phyloP scores from a whole-genome alignment of 140 eudicot genomes.

The Stevia rebaudiana region DNA sequence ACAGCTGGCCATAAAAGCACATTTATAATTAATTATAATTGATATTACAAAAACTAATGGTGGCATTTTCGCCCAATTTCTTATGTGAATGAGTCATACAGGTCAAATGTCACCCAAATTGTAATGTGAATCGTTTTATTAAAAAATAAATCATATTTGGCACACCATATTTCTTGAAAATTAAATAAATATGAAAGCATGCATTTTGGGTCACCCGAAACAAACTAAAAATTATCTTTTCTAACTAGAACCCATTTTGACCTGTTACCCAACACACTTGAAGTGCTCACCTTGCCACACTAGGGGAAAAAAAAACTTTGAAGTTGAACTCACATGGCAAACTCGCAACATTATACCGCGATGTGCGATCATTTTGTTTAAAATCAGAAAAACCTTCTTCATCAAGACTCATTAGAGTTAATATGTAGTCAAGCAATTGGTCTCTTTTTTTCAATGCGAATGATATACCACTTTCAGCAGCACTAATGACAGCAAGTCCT shows the following conservation, averaged over 20 bases:
- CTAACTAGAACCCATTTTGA: background rate
- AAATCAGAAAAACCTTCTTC: conserved; percentile 84
- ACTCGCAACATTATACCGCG: conserved; percentile 44
- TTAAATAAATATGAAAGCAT: background rate
- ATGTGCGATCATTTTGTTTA: conserved; percentile 61
- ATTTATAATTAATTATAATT: too few relatives aligned
- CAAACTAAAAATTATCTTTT: background rate
- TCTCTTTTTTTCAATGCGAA: conserved; percentile 92
- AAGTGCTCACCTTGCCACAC: background rate
- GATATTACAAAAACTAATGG: too few relatives aligned
- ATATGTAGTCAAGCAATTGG: conserved; percentile 74
- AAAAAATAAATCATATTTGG: background rate
- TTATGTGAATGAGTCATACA: background rate
- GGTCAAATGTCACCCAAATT: too few relatives aligned
- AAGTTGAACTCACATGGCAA: conserved; percentile 56
- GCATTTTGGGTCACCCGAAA: background rate
- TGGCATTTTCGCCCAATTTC: too few relatives aligned
- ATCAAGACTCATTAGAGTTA: conserved; percentile 84
- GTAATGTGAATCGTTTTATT: background rate
- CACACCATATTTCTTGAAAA: background rate
- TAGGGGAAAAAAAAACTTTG: background rate
- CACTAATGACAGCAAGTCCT: conserved; percentile 94
- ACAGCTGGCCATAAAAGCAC: conserved; percentile 52
- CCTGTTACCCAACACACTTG: background rate
- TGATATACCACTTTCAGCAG: conserved; percentile 83